These are phyloP conservation scores for Boechera divaricarpa DNA, from an alignment of 345 rosid species.

Conservation along the genomic window DNA sequence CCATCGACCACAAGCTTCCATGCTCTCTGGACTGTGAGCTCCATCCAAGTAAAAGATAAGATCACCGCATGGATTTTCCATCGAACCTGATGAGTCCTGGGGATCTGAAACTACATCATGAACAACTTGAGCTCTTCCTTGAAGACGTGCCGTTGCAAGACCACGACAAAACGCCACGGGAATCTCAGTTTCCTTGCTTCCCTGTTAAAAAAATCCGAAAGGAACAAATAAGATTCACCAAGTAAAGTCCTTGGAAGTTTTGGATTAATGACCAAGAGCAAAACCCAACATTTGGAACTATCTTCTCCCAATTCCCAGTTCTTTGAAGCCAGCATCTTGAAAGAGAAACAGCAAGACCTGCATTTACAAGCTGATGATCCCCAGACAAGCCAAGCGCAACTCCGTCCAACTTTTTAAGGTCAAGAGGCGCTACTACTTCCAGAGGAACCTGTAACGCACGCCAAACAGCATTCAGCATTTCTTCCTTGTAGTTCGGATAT, in stretches of 20 bases:
- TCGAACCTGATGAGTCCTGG: constrained; percentile 39
- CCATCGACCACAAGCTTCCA: constrained; percentile 88
- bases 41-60: constrained; percentile 92
- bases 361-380: constrained; percentile 82
- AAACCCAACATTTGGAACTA: constrained; percentile 55
- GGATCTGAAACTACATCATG: constrained; percentile 56
- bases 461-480: constrained; percentile 28
- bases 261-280: constrained; percentile 23
- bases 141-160: constrained; percentile 75
- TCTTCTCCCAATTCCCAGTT: constrained; percentile 69
- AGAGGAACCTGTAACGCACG: constrained; percentile 66
- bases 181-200: constrained; percentile 48
- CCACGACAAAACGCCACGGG: constrained; percentile 74
- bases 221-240: constrained; percentile 20
- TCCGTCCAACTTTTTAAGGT: constrained; percentile 54
- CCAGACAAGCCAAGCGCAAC: constrained; percentile 74
- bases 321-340: constrained; percentile 85
- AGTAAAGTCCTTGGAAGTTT: not conserved
- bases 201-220: constrained; percentile 43
- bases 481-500: constrained; percentile 6
- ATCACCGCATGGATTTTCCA: constrained; percentile 56
- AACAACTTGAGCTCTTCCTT: constrained; percentile 85
- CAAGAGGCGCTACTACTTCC: constrained; percentile 67
- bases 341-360: constrained; percentile 90
- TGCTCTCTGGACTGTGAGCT: constrained; percentile 96